Evolutionary conservation across 768 basidiomycete species (phyloP).

Genomic region (Naematelia encephala): DNA sequence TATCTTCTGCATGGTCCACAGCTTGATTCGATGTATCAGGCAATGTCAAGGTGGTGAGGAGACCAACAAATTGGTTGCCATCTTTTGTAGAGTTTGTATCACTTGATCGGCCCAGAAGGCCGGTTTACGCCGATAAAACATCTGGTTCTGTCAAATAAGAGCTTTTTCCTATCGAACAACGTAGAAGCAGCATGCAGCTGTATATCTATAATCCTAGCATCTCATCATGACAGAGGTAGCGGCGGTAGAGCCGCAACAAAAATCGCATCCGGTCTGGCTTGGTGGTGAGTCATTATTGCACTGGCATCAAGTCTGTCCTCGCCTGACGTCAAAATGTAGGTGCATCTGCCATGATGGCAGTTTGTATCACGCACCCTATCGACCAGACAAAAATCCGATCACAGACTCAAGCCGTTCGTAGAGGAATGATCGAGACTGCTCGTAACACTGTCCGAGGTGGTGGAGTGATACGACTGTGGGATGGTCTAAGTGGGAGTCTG

Average conservation of each 20-base stretch:
- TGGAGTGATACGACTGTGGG: conserved; percentile 21
- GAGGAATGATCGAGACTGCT: conserved; percentile 15
- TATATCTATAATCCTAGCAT: neutral
- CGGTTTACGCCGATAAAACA: neutral
- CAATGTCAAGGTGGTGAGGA: neutral
- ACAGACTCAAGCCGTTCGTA: conserved; percentile 17
- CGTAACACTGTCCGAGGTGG: conserved; percentile 9
- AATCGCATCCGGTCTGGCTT: conserved; percentile 9
- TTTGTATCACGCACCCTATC: conserved; percentile 29
- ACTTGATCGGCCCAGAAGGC: neutral
- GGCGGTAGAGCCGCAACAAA: neutral
- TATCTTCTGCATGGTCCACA: neutral
- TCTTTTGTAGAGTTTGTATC: neutral
- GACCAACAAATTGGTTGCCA: neutral
- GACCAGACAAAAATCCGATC: conserved; percentile 29
- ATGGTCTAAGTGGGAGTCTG: conserved; percentile 19
- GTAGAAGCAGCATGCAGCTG: neutral
- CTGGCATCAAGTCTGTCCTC: neutral
- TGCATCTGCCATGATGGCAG: conserved; percentile 28
- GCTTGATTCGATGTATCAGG: no score
- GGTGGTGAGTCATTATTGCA: conserved; percentile 15
- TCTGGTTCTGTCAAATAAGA: no score
- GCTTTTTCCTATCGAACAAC: no score
- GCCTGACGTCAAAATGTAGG: conserved; percentile 8
- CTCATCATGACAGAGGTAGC: neutral